Evolutionary conservation across 352 stramenopile species (phyloP).

Genomic region (Globisporangium alternatum): DNA sequence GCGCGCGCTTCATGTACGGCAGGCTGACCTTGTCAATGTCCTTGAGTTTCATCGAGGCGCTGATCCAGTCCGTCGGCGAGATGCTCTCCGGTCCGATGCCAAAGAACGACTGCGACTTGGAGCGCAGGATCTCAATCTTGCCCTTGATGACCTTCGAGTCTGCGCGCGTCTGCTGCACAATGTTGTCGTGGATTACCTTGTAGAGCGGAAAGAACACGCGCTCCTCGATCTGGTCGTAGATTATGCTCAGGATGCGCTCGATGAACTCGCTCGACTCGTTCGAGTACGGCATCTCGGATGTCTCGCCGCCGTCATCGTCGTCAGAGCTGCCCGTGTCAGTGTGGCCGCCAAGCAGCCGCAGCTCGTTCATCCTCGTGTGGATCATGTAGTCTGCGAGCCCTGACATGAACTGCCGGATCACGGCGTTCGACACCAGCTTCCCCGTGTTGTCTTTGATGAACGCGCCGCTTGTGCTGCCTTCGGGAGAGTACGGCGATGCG

Average conservation of each 20-base stretch:
- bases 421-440: constrained; percentile 43
- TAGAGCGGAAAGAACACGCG: constrained; percentile 82
- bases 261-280: constrained; percentile 49
- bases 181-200: constrained; percentile 57
- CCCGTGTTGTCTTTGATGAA: constrained; percentile 72
- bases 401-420: constrained; percentile 73
- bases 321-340: constrained; percentile 25
- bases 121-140: constrained; percentile 79
- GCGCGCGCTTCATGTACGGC: constrained; percentile 79
- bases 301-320: constrained; percentile 22
- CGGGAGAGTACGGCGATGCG: constrained; percentile 79
- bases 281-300: constrained; percentile 12
- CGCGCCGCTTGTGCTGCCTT: constrained; percentile 65
- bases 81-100: constrained; percentile 67
- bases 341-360: constrained; percentile 56
- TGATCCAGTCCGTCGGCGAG: constrained; percentile 59
- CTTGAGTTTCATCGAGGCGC: constrained; percentile 57
- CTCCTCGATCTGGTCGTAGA: constrained; percentile 85
- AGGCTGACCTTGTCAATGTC: constrained; percentile 77
- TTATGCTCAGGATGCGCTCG: constrained; percentile 62
- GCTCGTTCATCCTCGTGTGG: constrained; percentile 76
- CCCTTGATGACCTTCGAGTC: constrained; percentile 73
- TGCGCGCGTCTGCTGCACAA: constrained; percentile 51
- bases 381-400: constrained; percentile 81
- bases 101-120: constrained; percentile 82